Percentiles rank a stretch among this genome's conserved stretches.
Evolutionary conservation across 257 asterid species (phyloP).

Genomic region (Lavandula angustifolia): DNA sequence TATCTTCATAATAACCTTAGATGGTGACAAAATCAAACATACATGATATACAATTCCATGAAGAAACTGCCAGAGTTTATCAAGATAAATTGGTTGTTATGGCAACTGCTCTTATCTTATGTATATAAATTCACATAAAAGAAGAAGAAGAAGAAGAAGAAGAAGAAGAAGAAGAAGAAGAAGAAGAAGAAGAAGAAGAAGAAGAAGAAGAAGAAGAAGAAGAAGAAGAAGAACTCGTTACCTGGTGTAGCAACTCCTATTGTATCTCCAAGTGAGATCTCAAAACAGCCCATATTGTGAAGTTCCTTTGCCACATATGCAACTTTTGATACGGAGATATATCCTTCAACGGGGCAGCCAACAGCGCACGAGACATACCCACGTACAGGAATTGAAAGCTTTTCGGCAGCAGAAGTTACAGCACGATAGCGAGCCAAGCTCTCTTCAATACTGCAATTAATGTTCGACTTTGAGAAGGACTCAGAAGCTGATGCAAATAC

Average conservation of each 20-base stretch:
- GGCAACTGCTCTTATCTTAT: no score
- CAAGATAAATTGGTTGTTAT: no score
- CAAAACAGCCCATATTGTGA: slow-evolving; percentile 92
- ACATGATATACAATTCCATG: no score
- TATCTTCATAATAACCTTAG: no score
- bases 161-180: slow-evolving; percentile 1
- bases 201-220: neutral
- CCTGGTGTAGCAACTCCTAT: slow-evolving; percentile 93
- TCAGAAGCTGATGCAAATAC: slow-evolving; percentile 98
- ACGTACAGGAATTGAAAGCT: slow-evolving; percentile 81
- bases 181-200: slow-evolving; percentile 2
- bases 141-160: neutral
- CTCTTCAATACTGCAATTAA: slow-evolving; percentile 89
- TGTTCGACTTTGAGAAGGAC: slow-evolving; percentile 86
- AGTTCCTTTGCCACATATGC: slow-evolving; percentile 91
- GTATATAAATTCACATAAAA: slow-evolving; percentile 3
- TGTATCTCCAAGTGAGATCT: slow-evolving; percentile 92
- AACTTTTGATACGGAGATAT: slow-evolving; percentile 69
- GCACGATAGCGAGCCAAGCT: slow-evolving; percentile 79
- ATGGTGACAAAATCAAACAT: no score
- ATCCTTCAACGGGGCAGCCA: slow-evolving; percentile 92
- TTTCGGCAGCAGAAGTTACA: slow-evolving; percentile 77
- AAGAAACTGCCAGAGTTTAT: no score
- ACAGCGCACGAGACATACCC: slow-evolving; percentile 94
- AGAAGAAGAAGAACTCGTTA: slow-evolving; percentile 25